Conservation (phyloP, 2,329 filamentous ascomycete genomes). For the Colletotrichum kahawae region DNA sequence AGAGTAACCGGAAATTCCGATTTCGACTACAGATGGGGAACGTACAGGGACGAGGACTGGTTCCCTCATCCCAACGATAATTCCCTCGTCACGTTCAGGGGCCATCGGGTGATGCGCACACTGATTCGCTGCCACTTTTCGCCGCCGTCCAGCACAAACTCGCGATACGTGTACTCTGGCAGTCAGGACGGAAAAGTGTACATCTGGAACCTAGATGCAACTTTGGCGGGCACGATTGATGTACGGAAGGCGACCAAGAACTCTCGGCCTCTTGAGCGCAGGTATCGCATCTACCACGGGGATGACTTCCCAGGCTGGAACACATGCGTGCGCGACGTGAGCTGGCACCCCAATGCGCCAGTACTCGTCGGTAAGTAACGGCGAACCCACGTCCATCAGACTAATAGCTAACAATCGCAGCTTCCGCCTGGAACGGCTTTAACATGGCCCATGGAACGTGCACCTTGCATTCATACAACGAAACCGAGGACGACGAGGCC, state of each 20-base stretch:
- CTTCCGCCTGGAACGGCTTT: conserved; percentile 83
- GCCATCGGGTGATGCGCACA: conserved; percentile 87
- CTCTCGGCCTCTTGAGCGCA: conserved; percentile 60
- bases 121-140: conserved; percentile 96
- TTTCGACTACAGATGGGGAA: conserved; percentile 78
- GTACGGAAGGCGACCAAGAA: conserved; percentile 73
- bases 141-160: conserved; percentile 83
- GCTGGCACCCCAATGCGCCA: conserved; percentile 87
- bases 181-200: conserved; percentile 89
- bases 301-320: conserved; percentile 67
- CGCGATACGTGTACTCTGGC: conserved; percentile 90
- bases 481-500: conserved; percentile 69
- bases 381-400: neutral
- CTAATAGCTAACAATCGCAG: conserved; percentile 43
- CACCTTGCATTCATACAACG: conserved; percentile 79
- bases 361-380: conserved; percentile 68
- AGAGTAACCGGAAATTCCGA: conserved; percentile 57
- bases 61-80: conserved; percentile 83
- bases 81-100: conserved; percentile 90
- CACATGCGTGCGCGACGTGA: conserved; percentile 85
- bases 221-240: conserved; percentile 77
- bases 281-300: conserved; percentile 61
- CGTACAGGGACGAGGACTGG: conserved; percentile 70
- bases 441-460: conserved; percentile 76
- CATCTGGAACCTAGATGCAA: conserved; percentile 93